Evolutionary conservation across 306 rosid species (phyloP).

Genomic region (Cercis canadensis): DNA sequence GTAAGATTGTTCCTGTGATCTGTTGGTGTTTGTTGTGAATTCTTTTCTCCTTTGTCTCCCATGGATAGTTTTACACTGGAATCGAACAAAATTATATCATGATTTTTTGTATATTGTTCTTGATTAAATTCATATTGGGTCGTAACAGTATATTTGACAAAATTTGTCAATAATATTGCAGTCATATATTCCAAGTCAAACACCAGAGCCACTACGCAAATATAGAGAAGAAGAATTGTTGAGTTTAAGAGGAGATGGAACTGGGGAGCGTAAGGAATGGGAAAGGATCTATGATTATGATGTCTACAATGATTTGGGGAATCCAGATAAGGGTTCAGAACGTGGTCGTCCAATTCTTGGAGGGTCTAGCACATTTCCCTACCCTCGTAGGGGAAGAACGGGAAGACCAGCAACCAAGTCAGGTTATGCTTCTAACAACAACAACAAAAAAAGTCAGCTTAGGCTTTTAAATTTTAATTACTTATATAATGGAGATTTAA

Average conservation of each 20-base stretch:
- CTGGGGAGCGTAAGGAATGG: constrained; percentile 66
- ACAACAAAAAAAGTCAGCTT: too few species aligned
- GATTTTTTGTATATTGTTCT: too few species aligned
- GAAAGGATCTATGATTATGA: constrained; percentile 85
- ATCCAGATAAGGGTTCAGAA: constrained; percentile 52
- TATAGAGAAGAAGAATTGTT: constrained; percentile 68
- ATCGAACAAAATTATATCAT: too few species aligned
- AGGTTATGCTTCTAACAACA: too few species aligned
- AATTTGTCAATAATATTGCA: too few species aligned
- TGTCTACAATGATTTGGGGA: constrained; percentile 68
- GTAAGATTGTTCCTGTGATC: too few species aligned
- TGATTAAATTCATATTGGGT: too few species aligned
- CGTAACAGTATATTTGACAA: too few species aligned
- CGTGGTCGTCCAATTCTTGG: constrained; percentile 73
- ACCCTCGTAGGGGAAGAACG: constrained; percentile 92
- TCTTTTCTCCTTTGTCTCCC: too few species aligned
- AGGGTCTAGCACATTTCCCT: constrained; percentile 69
- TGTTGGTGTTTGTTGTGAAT: too few species aligned
- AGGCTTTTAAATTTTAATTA: constrained; percentile 29
- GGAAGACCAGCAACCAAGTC: constrained; percentile 54
- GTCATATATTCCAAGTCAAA: constrained; percentile 73
- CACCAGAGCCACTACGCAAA: constrained; percentile 59
- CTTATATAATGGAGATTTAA: too few species aligned
- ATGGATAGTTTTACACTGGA: too few species aligned
- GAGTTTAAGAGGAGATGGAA: constrained; percentile 74